Evolutionary conservation across 1,284 basidiomycete species (phyloP).

Genomic region (Cutaneotrichosporon arboriforme): DNA sequence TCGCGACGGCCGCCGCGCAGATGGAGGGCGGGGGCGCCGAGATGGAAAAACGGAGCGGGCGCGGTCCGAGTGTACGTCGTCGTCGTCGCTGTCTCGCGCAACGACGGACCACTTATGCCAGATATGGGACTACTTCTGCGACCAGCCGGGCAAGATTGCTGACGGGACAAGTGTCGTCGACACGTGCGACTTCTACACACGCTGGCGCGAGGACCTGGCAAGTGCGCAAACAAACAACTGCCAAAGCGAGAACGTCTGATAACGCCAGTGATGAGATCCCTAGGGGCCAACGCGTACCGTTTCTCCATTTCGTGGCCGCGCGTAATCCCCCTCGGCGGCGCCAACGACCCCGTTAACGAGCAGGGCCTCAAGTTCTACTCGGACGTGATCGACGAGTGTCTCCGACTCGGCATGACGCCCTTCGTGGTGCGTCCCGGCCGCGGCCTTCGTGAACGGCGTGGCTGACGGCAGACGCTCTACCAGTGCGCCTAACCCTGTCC

Average conservation of each 20-base stretch:
- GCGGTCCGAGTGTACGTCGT: constrained; percentile 27
- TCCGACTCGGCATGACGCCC: constrained; percentile 57
- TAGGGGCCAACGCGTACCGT: constrained; percentile 58
- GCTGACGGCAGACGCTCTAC: constrained; percentile 57
- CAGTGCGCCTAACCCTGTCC: constrained; percentile 42
- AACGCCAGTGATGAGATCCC: constrained; percentile 52
- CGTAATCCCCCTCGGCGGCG: constrained; percentile 60
- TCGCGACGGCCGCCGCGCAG: constrained; percentile 59
- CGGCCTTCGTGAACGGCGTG: neutral
- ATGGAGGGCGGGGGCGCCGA: constrained; percentile 20
- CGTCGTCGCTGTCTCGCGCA: neutral
- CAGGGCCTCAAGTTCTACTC: constrained; percentile 55
- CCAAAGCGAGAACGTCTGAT: neutral
- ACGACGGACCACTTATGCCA: constrained; percentile 40
- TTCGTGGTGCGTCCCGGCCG: constrained; percentile 55
- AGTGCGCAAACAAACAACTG: too few species aligned
- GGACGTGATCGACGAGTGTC: constrained; percentile 22
- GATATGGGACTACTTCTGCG: constrained; percentile 70
- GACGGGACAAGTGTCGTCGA: constrained; percentile 63
- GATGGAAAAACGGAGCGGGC: constrained; percentile 26
- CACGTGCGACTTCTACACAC: constrained; percentile 64
- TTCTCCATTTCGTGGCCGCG: constrained; percentile 72
- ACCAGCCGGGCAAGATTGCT: constrained; percentile 59
- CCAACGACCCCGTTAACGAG: constrained; percentile 64
- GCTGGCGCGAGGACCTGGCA: constrained; percentile 63